These are phyloP conservation scores for Ogataea pini DNA, from an alignment of 805 yeast genomes.

Conservation along the genomic window DNA sequence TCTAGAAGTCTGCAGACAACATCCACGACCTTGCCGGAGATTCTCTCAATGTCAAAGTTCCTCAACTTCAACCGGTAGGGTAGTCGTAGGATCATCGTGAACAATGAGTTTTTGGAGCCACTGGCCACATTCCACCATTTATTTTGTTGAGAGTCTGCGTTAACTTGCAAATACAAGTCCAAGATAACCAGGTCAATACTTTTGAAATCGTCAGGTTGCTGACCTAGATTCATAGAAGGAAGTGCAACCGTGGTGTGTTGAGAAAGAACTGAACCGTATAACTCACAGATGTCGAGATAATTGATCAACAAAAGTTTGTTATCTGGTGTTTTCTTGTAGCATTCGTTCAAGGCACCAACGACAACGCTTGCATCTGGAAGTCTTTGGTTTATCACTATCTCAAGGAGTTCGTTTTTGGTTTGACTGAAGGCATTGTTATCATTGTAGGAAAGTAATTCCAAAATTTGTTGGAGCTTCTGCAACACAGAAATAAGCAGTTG, in stretches of 20 bases:
- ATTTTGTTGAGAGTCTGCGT: constrained; percentile 45
- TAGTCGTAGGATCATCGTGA: constrained; percentile 63
- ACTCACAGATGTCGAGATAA: constrained; percentile 40
- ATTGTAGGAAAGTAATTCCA: constrained; percentile 24
- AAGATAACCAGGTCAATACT: constrained; percentile 60
- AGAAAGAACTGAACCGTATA: constrained; percentile 25
- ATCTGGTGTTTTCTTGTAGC: constrained; percentile 36
- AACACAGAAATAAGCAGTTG: constrained; percentile 59
- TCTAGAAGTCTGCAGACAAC: constrained; percentile 50
- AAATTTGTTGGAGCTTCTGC: constrained; percentile 50
- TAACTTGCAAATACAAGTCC: constrained; percentile 62
- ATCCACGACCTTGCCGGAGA: constrained; percentile 44
- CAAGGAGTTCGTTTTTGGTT: constrained; percentile 25
- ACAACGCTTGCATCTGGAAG: constrained; percentile 56
- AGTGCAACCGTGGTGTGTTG: constrained; percentile 22
- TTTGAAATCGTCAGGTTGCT: constrained; percentile 34
- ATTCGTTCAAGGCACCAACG: constrained; percentile 44
- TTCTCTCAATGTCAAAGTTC: constrained; percentile 12
- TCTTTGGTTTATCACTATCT: constrained; percentile 23
- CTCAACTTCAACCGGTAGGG: constrained; percentile 30
- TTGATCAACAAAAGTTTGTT: constrained; percentile 51
- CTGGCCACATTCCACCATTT: constrained; percentile 76
- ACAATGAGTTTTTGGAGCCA: constrained; percentile 54
- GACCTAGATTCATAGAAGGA: constrained; percentile 29
- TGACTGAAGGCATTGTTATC: constrained; percentile 16